phyloP scores from a whole-genome alignment of 352 stramenopile genomes.

The Pythium pyrilobum region DNA sequence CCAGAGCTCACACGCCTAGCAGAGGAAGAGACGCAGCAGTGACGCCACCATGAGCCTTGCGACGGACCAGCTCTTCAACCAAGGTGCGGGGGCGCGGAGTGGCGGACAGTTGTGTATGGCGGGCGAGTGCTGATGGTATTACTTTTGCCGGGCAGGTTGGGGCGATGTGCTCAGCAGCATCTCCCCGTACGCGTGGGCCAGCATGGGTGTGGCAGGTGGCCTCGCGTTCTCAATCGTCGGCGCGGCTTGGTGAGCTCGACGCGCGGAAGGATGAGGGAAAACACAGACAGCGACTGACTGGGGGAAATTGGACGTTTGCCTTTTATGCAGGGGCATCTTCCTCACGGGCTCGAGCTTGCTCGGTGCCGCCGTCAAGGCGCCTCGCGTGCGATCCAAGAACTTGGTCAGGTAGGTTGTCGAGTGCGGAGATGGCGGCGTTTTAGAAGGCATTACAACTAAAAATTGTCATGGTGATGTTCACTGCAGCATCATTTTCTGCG shows the following conservation, averaged over 20 bases:
- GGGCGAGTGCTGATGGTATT: not conserved
- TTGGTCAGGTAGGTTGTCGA: slow-evolving; percentile 86
- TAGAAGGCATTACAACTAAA: too few relatives aligned
- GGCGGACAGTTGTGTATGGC: not conserved
- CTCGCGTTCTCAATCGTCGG: slow-evolving; percentile 96
- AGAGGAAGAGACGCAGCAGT: too few relatives aligned
- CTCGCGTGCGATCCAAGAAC: slow-evolving; percentile 98
- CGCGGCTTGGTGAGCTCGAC: slow-evolving; percentile 84
- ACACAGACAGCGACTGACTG: not conserved
- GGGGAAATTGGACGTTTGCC: not conserved
- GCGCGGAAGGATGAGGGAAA: not conserved
- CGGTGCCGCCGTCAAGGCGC: slow-evolving; percentile 97
- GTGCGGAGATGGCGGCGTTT: too few relatives aligned
- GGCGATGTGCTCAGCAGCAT: slow-evolving; percentile 97
- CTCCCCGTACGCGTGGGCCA: slow-evolving; percentile 97
- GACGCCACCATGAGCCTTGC: slow-evolving; percentile 73
- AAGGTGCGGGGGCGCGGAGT: slow-evolving; percentile 36
- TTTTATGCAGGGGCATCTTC: slow-evolving; percentile 79
- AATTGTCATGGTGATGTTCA: too few relatives aligned
- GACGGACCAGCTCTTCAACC: slow-evolving; percentile 82
- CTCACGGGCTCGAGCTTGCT: slow-evolving; percentile 95
- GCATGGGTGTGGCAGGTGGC: slow-evolving; percentile 96
- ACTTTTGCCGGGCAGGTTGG: slow-evolving; percentile 48
- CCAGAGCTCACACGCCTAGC: too few relatives aligned
- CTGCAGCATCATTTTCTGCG: slow-evolving; percentile 98